phyloP scores from a whole-genome alignment of 176 grass and related monocot species.

The Pharus latifolius region DNA sequence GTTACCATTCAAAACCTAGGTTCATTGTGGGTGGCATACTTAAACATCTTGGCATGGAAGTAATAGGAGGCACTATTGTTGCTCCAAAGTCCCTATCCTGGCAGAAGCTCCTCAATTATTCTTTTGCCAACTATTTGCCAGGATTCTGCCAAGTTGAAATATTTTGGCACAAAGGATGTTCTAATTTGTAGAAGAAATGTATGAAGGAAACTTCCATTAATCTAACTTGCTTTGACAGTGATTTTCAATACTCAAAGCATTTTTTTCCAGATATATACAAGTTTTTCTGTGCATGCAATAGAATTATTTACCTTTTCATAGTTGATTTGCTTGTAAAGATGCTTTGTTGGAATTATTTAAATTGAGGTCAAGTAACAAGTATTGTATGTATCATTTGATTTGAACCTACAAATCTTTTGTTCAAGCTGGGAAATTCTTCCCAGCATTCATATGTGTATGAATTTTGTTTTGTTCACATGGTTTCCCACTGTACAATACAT shows the following conservation, averaged over 20 bases:
- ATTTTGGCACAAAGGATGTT: not conserved
- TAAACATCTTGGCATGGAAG: not conserved
- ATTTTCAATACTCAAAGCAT: not conserved
- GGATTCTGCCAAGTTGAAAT: not conserved
- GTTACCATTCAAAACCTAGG: not conserved
- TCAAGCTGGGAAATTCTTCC: not conserved
- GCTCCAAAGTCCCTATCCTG: no score
- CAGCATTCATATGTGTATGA: not conserved
- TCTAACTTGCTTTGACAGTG: not conserved
- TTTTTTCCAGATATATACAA: no score
- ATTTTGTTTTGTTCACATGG: not conserved
- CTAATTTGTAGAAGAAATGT: not conserved
- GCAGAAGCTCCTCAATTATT: no score
- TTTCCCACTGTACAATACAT: not conserved
- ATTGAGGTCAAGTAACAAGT: not conserved
- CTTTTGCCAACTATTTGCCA: no score
- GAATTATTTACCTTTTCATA: not conserved
- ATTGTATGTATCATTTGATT: not conserved
- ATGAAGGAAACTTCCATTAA: not conserved
- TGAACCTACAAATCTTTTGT: not conserved
- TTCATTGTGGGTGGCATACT: not conserved
- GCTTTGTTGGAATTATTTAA: not conserved
- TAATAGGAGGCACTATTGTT: not conserved
- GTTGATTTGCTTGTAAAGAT: not conserved
- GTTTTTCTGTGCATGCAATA: not conserved